A percentile compares a stretch with the other conserved stretches of the same genome.
Conservation (phyloP, 208 protist species). For the Novymonas esmeraldas region DNA sequence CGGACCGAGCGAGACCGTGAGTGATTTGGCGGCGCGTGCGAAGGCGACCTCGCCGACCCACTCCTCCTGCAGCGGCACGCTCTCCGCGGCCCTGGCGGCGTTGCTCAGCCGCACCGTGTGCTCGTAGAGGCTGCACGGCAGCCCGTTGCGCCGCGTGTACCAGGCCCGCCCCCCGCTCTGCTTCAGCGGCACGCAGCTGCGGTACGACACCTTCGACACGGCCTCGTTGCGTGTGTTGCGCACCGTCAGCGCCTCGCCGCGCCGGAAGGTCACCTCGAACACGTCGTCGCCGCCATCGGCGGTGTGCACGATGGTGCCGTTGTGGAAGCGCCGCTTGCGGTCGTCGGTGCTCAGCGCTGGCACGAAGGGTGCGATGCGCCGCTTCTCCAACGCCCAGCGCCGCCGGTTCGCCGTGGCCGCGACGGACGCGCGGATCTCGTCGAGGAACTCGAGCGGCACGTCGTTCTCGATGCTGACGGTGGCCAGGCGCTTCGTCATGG, state of each 20-base stretch:
- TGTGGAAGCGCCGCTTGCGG: conserved; percentile 51
- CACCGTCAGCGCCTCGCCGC: conserved; percentile 31
- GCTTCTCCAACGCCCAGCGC: conserved; percentile 29
- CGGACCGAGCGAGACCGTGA: conserved; percentile 19
- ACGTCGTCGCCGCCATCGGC: conserved; percentile 15
- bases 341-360: conserved; percentile 58
- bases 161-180: conserved; percentile 71
- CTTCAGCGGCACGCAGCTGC: conserved; percentile 77
- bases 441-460: conserved; percentile 66
- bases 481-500: conserved; percentile 67
- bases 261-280: conserved; percentile 30
- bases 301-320: conserved; percentile 56
- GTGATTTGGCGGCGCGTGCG: conserved; percentile 16
- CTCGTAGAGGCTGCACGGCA: conserved; percentile 83
- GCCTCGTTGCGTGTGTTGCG: conserved; percentile 27
- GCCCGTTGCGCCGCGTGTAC: conserved; percentile 62
- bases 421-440: conserved; percentile 73
- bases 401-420: conserved; percentile 51
- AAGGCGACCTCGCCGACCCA: conserved; percentile 71
- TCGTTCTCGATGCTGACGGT: conserved; percentile 81
- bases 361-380: conserved; percentile 58
- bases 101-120: conserved; percentile 72
- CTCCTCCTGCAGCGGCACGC: conserved; percentile 61
- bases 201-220: conserved; percentile 27
- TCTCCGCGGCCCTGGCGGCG: conserved; percentile 16